phyloP scores from a whole-genome alignment of 1,284 basidiomycete genomes.

The Vanrija humicola region DNA sequence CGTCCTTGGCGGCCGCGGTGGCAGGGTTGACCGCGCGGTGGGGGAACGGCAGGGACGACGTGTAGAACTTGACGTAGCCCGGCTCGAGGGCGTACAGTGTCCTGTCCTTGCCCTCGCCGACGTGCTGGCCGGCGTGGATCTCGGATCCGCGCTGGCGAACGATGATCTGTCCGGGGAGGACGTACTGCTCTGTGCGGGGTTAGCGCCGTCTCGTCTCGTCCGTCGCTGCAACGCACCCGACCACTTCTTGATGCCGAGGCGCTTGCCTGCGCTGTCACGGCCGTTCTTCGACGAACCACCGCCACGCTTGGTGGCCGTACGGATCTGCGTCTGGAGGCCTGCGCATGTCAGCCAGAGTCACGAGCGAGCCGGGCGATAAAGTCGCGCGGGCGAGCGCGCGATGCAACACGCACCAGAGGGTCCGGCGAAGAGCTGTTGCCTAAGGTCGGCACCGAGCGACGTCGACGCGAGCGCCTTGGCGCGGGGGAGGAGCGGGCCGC shows the following conservation, averaged over 20 bases:
- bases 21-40: constrained; percentile 45
- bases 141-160: constrained; percentile 83
- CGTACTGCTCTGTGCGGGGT: constrained; percentile 64
- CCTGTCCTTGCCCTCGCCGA: constrained; percentile 84
- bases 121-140: constrained; percentile 88
- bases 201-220: constrained; percentile 1
- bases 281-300: constrained; percentile 89
- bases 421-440: constrained; percentile 37
- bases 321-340: constrained; percentile 55
- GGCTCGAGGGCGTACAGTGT: constrained; percentile 84
- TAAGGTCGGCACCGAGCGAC: constrained; percentile 23
- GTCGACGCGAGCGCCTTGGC: constrained; percentile 21
- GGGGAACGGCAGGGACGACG: constrained; percentile 41
- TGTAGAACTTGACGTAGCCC: constrained; percentile 87
- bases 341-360: neutral
- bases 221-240: constrained; percentile 61
- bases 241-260: constrained; percentile 89
- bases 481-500: constrained; percentile 20
- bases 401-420: constrained; percentile 27
- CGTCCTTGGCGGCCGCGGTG: constrained; percentile 9
- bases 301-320: constrained; percentile 90
- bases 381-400: neutral
- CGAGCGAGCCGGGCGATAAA: too few species aligned
- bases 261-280: constrained; percentile 82
- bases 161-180: constrained; percentile 88